Base-by-base conservation (phyloP, 495 filamentous ascomycete species). In the Friedmanniomyces endolithicus region DNA sequence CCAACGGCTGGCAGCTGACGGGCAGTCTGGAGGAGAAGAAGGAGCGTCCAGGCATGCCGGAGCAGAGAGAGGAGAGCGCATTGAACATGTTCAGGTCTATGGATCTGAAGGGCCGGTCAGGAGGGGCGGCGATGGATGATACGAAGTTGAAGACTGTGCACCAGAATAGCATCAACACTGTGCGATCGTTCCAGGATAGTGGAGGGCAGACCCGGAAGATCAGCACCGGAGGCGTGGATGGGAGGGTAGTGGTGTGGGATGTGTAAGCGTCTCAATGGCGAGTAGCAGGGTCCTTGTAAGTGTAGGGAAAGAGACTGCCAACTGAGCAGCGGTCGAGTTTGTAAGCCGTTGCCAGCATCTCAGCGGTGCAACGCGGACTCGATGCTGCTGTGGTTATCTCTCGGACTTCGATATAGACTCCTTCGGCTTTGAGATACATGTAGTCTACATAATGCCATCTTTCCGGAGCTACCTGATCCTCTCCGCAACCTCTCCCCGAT, bases 41-140 rank as follows among this genome's bases (percentile, higher is more conserved):
- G 62, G 64, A 70, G 22, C 71, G 77, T 0, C 68, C 72, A 0
- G 78, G 76, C 27, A 31, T 31, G 19, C 44, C 73, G 24, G 74
- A 71, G 4, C 80, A 75, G 53, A 85, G 82, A 64, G 88, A 79
- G 69, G 86, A 79, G 68, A 87, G 83, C 61, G 92, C 92, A n/a
- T 74, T 96, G 65, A 95, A 97, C 67, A 96, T 96, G 94, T 98
- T 98, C 76, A 80, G 80, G 66, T 89, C 95, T 71, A 95, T 98
- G 94, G 92, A 98, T 67, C 74, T 97, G 56, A 95, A 89, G 74
- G 92, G 92, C 35, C 94, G 95, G 70, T 69, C 75, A 22, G 40
- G 55, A 20, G 56, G 55, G 2, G 39, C 20, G 14, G 83, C 37
- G 12, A 4, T 82, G 61, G 88, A 88, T 59, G 88, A 96, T 65